Evolutionary conservation across 169 alveolate species (phyloP).

Genomic region (Plasmodium falciparum): DNA sequence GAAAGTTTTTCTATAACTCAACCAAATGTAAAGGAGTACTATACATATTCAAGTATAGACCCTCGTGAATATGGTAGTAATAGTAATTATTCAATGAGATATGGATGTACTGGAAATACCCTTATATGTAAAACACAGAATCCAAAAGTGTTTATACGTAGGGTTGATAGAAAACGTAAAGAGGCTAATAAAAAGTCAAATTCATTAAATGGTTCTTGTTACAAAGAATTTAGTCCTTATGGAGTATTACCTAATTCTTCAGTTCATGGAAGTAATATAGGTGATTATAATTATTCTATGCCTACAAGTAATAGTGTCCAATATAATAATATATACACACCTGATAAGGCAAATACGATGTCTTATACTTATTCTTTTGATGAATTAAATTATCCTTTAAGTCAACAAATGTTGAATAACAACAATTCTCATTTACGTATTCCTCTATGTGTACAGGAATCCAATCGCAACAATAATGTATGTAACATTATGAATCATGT

Average conservation of each 20-base stretch:
- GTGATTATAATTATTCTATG: slow-evolving; percentile 28
- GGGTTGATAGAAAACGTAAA: slow-evolving; percentile 58
- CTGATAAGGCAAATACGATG: slow-evolving; percentile 13
- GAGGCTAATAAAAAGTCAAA: slow-evolving; percentile 23
- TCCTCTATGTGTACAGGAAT: slow-evolving; percentile 48
- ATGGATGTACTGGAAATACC: slow-evolving; percentile 35
- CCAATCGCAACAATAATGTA: background rate
- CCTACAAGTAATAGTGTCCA: slow-evolving; percentile 8
- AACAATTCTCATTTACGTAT: slow-evolving; percentile 21
- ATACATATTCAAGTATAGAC: slow-evolving; percentile 34
- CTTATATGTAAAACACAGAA: slow-evolving; percentile 35
- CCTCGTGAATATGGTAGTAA: slow-evolving; percentile 25
- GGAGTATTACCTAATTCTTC: slow-evolving; percentile 39
- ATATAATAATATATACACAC: slow-evolving; percentile 16
- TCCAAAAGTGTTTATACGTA: slow-evolving; percentile 59
- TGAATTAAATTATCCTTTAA: slow-evolving; percentile 39
- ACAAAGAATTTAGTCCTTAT: slow-evolving; percentile 29
- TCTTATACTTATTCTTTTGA: slow-evolving; percentile 32
- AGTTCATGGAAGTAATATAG: slow-evolving; percentile 29
- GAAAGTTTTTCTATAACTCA: slow-evolving; percentile 24
- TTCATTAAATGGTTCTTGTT: slow-evolving; percentile 28
- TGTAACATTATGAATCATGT: slow-evolving; percentile 7
- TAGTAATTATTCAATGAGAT: slow-evolving; percentile 19
- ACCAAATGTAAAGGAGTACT: slow-evolving; percentile 41
- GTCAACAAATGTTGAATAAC: slow-evolving; percentile 16